Conservation (phyloP, 352 stramenopile genomes). For the Phytophthora rubi region DNA sequence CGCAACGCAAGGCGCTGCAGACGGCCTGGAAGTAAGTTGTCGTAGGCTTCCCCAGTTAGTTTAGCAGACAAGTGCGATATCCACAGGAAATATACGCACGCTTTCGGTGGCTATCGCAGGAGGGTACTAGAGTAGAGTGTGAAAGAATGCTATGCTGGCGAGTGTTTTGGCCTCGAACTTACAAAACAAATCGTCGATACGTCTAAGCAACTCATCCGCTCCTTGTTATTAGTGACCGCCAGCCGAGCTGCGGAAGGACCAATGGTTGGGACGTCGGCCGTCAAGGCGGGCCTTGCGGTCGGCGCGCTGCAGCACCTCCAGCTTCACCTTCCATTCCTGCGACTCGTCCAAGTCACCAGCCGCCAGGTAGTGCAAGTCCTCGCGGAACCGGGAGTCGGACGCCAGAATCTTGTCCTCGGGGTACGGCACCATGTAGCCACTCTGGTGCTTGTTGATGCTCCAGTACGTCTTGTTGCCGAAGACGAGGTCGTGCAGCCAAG, state of each 20-base stretch:
- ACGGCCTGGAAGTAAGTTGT: conserved; percentile 79
- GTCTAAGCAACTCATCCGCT: conserved; percentile 18
- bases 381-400: conserved; percentile 77
- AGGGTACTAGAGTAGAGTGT: too few species aligned
- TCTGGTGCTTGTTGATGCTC: conserved; percentile 65
- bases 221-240: conserved; percentile 42
- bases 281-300: conserved; percentile 83
- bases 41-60: conserved; percentile 15
- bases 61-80: too few species aligned
- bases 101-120: conserved; percentile 19
- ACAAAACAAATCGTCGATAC: conserved; percentile 11
- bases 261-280: conserved; percentile 79
- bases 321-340: conserved; percentile 86
- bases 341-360: conserved; percentile 75
- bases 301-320: conserved; percentile 80
- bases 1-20: conserved; percentile 78
- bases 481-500: conserved; percentile 80
- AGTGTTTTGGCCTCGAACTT: not conserved
- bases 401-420: conserved; percentile 64
- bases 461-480: conserved; percentile 79
- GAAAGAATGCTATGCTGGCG: too few species aligned
- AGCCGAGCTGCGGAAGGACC: conserved; percentile 51
- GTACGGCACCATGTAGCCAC: conserved; percentile 65
- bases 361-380: conserved; percentile 76
- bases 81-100: conserved; percentile 7